phyloP scores from a whole-genome alignment of 164 flowering plant species.

The Akebia trifoliata region DNA sequence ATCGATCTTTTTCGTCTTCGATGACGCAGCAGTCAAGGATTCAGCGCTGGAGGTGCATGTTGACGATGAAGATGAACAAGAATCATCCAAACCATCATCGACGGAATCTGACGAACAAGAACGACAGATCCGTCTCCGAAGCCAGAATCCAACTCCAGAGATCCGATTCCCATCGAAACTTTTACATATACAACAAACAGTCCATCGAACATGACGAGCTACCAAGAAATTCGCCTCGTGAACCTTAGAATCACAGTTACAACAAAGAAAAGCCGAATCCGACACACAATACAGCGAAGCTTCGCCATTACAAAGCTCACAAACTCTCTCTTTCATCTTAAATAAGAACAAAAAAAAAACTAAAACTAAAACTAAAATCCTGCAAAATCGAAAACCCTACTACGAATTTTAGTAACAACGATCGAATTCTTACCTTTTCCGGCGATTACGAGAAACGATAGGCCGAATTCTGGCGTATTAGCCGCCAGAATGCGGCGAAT shows the following conservation, averaged over 20 bases:
- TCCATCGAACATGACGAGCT: slow-evolving; percentile 41
- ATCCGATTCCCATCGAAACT: slow-evolving; percentile 10
- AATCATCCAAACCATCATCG: neutral
- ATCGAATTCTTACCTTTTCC: neutral
- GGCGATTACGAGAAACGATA: no score
- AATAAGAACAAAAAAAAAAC: no score
- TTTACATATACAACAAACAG: slow-evolving; percentile 35
- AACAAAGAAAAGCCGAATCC: slow-evolving; percentile 48
- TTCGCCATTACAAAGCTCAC: slow-evolving; percentile 41
- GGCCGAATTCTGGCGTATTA: neutral
- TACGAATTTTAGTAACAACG: neutral
- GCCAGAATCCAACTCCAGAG: slow-evolving; percentile 4
- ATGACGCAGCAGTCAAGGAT: slow-evolving; percentile 3
- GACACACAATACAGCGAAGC: slow-evolving; percentile 42
- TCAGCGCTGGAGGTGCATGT: slow-evolving; percentile 27
- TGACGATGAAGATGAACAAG: slow-evolving; percentile 14
- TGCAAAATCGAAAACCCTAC: no score
- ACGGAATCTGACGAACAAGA: slow-evolving; percentile 17
- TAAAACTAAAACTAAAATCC: no score
- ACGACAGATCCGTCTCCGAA: slow-evolving; percentile 1
- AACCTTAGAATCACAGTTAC: slow-evolving; percentile 41
- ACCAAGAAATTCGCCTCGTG: slow-evolving; percentile 56
- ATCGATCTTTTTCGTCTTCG: slow-evolving; percentile 3
- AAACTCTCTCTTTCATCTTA: slow-evolving; percentile 24
- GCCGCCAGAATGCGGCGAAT: slow-evolving; percentile 7